Base-by-base conservation (phyloP, 108 stramenopile species). In the Aurantiochytrium sp. region DNA sequence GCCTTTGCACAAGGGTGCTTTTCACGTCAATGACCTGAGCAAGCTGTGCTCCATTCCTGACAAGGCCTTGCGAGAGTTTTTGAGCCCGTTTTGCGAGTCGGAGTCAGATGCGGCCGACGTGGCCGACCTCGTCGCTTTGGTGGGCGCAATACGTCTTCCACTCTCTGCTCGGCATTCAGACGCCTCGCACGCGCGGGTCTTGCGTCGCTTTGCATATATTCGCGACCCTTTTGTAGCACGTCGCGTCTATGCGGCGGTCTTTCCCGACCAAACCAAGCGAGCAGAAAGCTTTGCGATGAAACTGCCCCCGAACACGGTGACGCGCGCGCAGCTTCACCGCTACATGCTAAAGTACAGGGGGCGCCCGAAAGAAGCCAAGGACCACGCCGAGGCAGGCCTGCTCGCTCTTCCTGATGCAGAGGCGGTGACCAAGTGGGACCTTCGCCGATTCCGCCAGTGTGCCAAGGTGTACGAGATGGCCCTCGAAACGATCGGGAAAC, bases 381-480 rank as follows among this genome's bases (percentile, higher is more conserved):
- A 83, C 23, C 51, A 83, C 28, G 76, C 23, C 6, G 49, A 83
- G 25, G 51, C 19, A 8, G 51, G 12, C n/a, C 76, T 83, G 8
- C 51, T 83, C n/a, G 49, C 19, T 0, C 43, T 53, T 23, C 76
- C 76, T 18, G 76, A 83, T 53, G n/a, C 45, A 23, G 76, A 83
- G 18, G 28, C 49, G 14, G 76, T 83, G 18, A 12, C 19, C 8
- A 53, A 83, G 51, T 83, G 76, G 76, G 2, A 47, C 23, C n/a
- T 53, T 12, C 76, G 76, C 25, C 45, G 76, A 8, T 83, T 53
- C 4, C 49, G 45, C 23, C 76, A 83, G 51, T 83, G 76, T 23
- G 12, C n/a, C 45, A 83, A 83, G 25, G 49, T 83, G 16, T 83
- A 83, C 51, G 76, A 83, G n/a, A 83, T 83, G 76, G 76, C 76